Percentiles rank a stretch among this genome's conserved stretches.
These are phyloP conservation scores for Aspergillus olivimuriae DNA, from an alignment of 495 filamentous ascomycete genomes.

Conservation along the genomic window DNA sequence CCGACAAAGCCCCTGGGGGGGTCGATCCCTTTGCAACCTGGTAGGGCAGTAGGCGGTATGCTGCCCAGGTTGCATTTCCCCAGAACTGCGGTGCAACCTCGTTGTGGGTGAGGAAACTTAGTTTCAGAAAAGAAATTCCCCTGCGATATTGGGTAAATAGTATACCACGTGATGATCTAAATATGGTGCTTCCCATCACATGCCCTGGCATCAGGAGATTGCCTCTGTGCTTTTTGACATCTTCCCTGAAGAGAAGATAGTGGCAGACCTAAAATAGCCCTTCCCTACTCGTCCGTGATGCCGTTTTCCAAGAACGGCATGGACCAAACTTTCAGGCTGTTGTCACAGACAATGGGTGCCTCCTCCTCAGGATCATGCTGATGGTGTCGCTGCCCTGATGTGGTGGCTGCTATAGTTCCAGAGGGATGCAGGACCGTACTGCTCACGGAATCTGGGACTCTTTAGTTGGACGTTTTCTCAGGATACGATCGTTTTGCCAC, in stretches of 20 bases:
- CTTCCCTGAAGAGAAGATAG: background rate
- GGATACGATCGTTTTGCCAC: background rate
- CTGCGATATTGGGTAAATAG: too few relatives aligned
- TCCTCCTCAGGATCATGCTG: conserved; percentile 2
- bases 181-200: too few relatives aligned
- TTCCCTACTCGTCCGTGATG: background rate
- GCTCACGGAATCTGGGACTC: conserved; percentile 47
- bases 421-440: conserved; percentile 60
- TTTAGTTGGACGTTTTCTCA: conserved; percentile 9
- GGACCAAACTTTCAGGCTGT: conserved; percentile 61
- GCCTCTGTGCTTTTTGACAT: too few relatives aligned
- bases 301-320: conserved; percentile 23
- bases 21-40: too few relatives aligned
- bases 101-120: too few relatives aligned
- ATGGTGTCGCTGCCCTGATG: conserved; percentile 54
- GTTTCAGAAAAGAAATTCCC: too few relatives aligned
- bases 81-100: too few relatives aligned
- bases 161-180: too few relatives aligned
- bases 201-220: too few relatives aligned
- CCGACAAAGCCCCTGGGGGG: too few relatives aligned
- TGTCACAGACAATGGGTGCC: conserved; percentile 47
- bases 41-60: too few relatives aligned
- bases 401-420: conserved; percentile 67
- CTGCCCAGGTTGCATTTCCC: too few relatives aligned
- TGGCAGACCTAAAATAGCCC: background rate